Evolutionary conservation across 768 basidiomycete species (phyloP).

Genomic region (Ephemerocybe angulata): DNA sequence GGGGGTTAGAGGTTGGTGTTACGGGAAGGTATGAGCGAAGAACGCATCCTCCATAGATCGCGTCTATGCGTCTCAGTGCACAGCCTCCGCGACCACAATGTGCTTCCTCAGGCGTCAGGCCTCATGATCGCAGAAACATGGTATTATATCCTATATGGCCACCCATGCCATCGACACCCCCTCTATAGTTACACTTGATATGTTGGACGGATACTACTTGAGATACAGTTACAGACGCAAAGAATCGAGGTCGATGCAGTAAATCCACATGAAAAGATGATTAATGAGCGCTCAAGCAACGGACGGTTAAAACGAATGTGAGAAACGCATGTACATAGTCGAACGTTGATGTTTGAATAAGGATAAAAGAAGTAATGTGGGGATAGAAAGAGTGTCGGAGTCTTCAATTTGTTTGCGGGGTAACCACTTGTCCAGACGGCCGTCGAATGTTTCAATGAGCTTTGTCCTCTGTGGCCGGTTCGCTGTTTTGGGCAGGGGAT

Average conservation of each 20-base stretch:
- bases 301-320: background rate
- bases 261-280: background rate
- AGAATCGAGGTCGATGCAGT: no score
- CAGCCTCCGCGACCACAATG: background rate
- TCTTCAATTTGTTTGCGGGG: no score
- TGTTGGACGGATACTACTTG: no score
- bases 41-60: background rate
- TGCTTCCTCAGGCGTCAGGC: no score
- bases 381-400: background rate
- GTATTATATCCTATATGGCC: no score
- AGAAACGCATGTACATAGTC: background rate
- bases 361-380: background rate
- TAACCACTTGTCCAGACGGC: background rate
- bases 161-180: background rate
- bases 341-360: no score
- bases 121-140: no score
- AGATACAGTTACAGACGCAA: no score
- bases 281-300: background rate
- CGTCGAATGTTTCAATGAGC: background rate
- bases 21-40: background rate
- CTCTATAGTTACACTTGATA: background rate
- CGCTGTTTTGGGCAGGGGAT: slow-evolving; percentile 16
- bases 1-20: background rate
- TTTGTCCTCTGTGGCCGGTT: background rate
- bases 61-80: background rate